Evolutionary conservation across 352 stramenopile species (phyloP), one percentile per base, ranked within the genome.

Genomic region (Globisporangium okanoganense): DNA sequence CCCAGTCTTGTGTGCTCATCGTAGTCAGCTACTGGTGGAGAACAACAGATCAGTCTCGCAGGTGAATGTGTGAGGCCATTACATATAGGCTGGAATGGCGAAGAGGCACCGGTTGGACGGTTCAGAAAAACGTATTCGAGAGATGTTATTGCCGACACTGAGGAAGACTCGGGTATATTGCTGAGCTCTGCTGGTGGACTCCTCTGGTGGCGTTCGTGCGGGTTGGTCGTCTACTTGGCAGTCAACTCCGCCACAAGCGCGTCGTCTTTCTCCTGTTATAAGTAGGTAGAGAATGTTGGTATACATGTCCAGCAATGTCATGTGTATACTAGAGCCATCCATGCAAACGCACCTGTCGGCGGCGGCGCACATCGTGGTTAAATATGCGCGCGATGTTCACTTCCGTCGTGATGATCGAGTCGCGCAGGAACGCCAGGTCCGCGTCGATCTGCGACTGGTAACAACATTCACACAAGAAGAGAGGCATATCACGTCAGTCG

Each of bases 361-460:
- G 85, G 56, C 85, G 85, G 54, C 84, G 82, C 52, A 98, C 94
- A 78, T 99, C 95, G 83, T 97, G 94, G 82, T 99, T 99, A 78
- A 98, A 99, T 70, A 98, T 97, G 58, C 96, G 82, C 63, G 86
- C 95, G 71, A 98, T 98, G 76, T 97, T 98, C 33, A 99, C 96
- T 79, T 99, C 96, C 0, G 92, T 95, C 35, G 95, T 99, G 72
- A 98, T 98, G 78, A 98, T 98, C 82, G 98, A 93, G 81, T 98
- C 96, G 31, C 96, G 85, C 31, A 98, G 79, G 71, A 98, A 98
- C 49, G 78, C 88, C 50, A 99, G 71, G 76, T 98, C 95, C 61
- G 96, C 74, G 25, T 93, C 85, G 67, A 94, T 88, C 63, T 94
- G 85, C 29, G 63, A 69, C 82, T 91, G n/a, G n/a, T n/a, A 52